Base-by-base conservation (phyloP, 441 rosid species). In the Gossypium gossypioides region DNA sequence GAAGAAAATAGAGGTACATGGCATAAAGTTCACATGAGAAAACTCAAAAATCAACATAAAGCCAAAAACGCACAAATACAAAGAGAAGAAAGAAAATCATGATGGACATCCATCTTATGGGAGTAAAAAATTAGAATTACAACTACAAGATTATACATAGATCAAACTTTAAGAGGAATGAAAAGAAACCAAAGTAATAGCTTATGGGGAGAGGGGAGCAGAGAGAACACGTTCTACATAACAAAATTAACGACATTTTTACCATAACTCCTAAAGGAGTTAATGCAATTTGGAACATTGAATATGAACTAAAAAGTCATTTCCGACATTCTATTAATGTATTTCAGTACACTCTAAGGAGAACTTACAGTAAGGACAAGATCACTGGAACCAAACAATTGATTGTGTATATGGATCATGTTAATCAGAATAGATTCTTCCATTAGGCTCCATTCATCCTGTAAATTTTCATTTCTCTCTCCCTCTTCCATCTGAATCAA, bases 341-440 rank as follows among this genome's bases (percentile, higher is more conserved):
- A 19, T 56, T 54, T 67, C 24, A 77, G 63, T 12, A 62, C 7
- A 13, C 13, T 78, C 63, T 25, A 27, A 68, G 46, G 77, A 72
- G 44, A 72, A 81, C 89, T 87, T 87, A 95, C 99, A 73, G 62
- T 37, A 72, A 74, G 74, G 71, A 85, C 77, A 76, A 89, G 92
- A 84, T 86, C 77, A 24, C 25, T 74, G 19, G 95, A 91, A 15
- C 98, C 98, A 89, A 92, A 96, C 76, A 96, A 76, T 72, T 85
- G 90, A 76, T 83, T 89, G 79, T 92, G 96, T 13, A 83, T 78
- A 80, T 75, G 71, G 74, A 92, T 85, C 82, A 92, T 78, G 74
- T 77, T 77, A 76, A 80, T 79, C 71, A 88, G 68, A 6, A 82
- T 69, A 6, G 84, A 79, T 72, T 90, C 97, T 78, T 83, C 84